Evolutionary conservation across 257 asterid species (phyloP), one percentile per base, ranked within the genome.

Genomic region (Henckelia pumila): DNA sequence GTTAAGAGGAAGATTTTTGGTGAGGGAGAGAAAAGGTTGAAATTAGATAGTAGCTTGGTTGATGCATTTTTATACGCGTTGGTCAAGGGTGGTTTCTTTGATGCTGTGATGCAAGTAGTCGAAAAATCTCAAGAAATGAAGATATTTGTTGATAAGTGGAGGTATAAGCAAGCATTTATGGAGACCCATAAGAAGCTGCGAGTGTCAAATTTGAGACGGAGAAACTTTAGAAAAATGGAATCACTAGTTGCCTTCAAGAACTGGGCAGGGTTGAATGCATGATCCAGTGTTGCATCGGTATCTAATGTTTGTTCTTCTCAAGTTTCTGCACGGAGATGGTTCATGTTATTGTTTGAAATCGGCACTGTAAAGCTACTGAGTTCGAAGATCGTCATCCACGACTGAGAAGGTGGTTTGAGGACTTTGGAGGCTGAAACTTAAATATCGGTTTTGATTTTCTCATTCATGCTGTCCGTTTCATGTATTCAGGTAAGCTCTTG

Each of bases 161-260:
- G 95, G 86, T 88, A 83, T 80, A 94, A 94, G 78, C 99, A 94
- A 75, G 99, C 97, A 0, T 94, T 86, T 82, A 94, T 94, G 99
- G 99, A 94, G 87, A 84, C 69, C 1, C 99, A 94, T 73, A 91
- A 84, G 93, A 94, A 94, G 82, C 91, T 94, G 68, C 85, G 68
- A 58, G 79, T 93, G 71, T 67, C 88, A 3, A 91, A 83, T 81
- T 61, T 94, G 89, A 85, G 95, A 60, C 87, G 68, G 83, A 83
- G 86, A 65, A 94, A 78, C 75, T 37, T 69, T 2, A 80, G 75
- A 65, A 94, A 94, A 80, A 85, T 81, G 92, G 97, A 91, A 59
- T 80, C 99, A 0, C 73, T 94, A 71, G 73, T 91, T 67, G 97
- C 97, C 29, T 94, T 94, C 77, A 94, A 85, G 80, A 91, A 85